Conservation (phyloP, 805 yeast genomes). For the Candida yuanshanica region DNA sequence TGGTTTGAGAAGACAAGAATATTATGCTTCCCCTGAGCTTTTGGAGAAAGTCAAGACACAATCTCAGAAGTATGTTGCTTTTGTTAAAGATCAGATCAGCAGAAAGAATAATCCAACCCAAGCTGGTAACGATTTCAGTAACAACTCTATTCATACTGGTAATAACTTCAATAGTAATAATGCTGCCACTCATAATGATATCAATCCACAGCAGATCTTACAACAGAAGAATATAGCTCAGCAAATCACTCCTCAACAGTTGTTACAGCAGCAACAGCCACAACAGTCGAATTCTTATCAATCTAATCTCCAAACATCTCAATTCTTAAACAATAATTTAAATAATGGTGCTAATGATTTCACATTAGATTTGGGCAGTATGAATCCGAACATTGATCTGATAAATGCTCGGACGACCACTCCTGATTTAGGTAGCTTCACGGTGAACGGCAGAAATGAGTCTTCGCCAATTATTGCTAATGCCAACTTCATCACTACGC, state of each 20-base stretch:
- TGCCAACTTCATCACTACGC: conserved; percentile 4
- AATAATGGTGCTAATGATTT: neutral
- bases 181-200: conserved; percentile 5
- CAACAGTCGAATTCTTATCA: conserved; percentile 7
- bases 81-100: conserved; percentile 58
- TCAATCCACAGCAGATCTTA: neutral
- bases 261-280: conserved; percentile 27
- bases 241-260: conserved; percentile 25
- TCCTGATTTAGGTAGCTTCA: conserved; percentile 7
- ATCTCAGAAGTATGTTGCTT: conserved; percentile 67
- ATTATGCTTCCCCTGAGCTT: conserved; percentile 66
- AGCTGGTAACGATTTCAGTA: conserved; percentile 7
- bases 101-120: conserved; percentile 24
- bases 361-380: neutral
- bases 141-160: conserved; percentile 2
- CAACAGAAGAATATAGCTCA: conserved; percentile 3
- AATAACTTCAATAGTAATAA: conserved; percentile 5
- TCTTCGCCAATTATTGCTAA: conserved; percentile 8
- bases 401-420: conserved; percentile 6
- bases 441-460: neutral
- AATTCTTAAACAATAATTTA: neutral
- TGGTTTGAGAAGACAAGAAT: conserved; percentile 56
- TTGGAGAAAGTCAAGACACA: conserved; percentile 66
- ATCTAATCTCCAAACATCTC: neutral
- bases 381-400: conserved; percentile 2